Percentiles rank a stretch among this genome's conserved stretches.
These are phyloP conservation scores for Neurospora sp. DNA, from an alignment of 495 filamentous ascomycete species.

Conservation along the genomic window DNA sequence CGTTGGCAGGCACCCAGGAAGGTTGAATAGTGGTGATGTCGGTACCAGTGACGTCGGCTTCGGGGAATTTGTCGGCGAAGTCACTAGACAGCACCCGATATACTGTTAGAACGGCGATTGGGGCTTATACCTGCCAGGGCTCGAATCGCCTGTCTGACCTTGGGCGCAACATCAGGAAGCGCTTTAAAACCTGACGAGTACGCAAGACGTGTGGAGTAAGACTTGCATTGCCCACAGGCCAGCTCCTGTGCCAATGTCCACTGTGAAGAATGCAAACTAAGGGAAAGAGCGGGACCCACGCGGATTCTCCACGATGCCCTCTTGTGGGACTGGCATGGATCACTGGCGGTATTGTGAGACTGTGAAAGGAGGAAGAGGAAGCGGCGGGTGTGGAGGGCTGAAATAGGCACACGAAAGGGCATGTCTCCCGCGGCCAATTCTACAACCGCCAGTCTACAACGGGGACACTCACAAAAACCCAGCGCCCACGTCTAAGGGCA, in stretches of 20 bases:
- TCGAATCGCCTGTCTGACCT: neutral
- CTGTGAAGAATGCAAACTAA: neutral
- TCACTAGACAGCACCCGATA: conserved; percentile 12
- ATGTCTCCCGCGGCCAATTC: too few relatives aligned
- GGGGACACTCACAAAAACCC: too few relatives aligned
- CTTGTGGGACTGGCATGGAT: neutral
- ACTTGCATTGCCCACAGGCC: conserved; percentile 37
- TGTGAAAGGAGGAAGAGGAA: neutral
- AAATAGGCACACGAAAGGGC: neutral
- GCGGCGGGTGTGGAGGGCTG: neutral
- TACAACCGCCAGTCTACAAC: too few relatives aligned
- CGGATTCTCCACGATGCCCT: neutral
- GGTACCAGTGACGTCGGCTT: conserved; percentile 45
- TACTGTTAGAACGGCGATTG: conserved; percentile 1
- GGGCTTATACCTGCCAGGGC: neutral
- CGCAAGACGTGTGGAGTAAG: neutral
- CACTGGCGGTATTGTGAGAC: too few relatives aligned
- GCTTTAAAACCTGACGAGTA: neutral
- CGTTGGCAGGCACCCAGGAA: conserved; percentile 34
- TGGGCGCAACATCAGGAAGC: neutral
- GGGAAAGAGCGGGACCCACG: neutral
- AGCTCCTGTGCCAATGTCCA: conserved; percentile 30
- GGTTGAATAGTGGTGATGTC: conserved; percentile 47
- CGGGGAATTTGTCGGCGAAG: conserved; percentile 36
- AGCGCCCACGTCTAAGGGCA: too few relatives aligned